phyloP scores from a whole-genome alignment of 78 protist genomes.

The Dictyostelium brefeldianum region DNA sequence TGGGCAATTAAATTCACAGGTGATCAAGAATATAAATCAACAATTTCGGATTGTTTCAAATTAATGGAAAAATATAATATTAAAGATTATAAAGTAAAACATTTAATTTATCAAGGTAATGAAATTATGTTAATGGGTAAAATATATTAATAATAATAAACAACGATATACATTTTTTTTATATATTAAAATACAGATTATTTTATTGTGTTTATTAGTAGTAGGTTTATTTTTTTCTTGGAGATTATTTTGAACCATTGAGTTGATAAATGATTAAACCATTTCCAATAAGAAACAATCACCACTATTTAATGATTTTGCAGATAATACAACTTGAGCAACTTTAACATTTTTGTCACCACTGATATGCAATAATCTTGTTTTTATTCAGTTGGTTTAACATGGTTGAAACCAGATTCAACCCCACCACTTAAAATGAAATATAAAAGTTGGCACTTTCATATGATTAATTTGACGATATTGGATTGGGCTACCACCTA shows the following conservation, averaged over 20 bases:
- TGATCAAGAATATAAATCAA: background rate
- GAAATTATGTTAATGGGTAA: slow-evolving; percentile 59
- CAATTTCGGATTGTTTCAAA: too few species aligned
- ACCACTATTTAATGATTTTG: slow-evolving; percentile 43
- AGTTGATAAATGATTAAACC: slow-evolving; percentile 37
- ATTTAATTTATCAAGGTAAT: slow-evolving; percentile 66
- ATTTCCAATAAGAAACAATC: slow-evolving; percentile 78
- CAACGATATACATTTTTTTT: background rate
- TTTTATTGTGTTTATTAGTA: too few species aligned
- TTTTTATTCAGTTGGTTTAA: slow-evolving; percentile 38
- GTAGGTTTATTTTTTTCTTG: slow-evolving; percentile 51
- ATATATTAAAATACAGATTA: background rate
- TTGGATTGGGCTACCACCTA: slow-evolving; percentile 79
- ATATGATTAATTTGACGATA: slow-evolving; percentile 42
- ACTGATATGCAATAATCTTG: slow-evolving; percentile 72
- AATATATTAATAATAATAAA: background rate
- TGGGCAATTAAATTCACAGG: slow-evolving; percentile 67
- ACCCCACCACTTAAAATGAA: slow-evolving; percentile 71
- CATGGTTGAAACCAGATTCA: slow-evolving; percentile 75
- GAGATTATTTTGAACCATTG: slow-evolving; percentile 47
- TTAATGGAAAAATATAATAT: slow-evolving; percentile 34
- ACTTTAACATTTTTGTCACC: slow-evolving; percentile 61
- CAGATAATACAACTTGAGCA: slow-evolving; percentile 10
- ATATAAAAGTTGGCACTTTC: slow-evolving; percentile 49
- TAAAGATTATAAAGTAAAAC: slow-evolving; percentile 15